Evolutionary conservation across 768 basidiomycete genomes (phyloP).

Genomic region (Sporobolomyces phaffii): DNA sequence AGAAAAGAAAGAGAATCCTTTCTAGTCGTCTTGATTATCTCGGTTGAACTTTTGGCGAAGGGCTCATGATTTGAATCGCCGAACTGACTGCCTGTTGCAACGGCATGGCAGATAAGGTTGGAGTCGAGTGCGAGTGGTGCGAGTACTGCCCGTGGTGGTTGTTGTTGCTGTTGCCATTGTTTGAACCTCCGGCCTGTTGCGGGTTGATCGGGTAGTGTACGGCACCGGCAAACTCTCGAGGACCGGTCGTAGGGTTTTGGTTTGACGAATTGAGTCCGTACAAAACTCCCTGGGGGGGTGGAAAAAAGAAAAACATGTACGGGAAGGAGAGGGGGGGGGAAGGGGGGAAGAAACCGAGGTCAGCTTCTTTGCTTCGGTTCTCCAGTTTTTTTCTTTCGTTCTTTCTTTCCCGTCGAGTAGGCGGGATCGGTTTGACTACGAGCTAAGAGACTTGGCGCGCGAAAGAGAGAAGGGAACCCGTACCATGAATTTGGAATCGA

Average conservation of each 20-base stretch:
- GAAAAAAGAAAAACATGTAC: too few species aligned
- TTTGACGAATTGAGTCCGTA: constrained; percentile 36
- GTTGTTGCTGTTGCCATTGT: not conserved
- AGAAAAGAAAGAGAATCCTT: not conserved
- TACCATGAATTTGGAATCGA: constrained; percentile 58
- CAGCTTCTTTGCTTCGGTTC: too few species aligned
- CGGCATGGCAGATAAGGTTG: constrained; percentile 21
- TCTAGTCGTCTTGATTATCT: too few species aligned
- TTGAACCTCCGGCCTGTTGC: constrained; percentile 2
- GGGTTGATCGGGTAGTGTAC: constrained; percentile 35
- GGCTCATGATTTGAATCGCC: constrained; percentile 36
- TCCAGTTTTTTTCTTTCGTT: too few species aligned
- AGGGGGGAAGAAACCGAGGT: too few species aligned
- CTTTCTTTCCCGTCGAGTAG: too few species aligned
- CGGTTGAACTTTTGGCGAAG: constrained; percentile 10
- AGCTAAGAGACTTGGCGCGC: not conserved
- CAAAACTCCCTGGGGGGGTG: constrained; percentile 33
- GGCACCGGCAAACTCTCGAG: constrained; percentile 33
- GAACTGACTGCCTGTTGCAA: constrained; percentile 8
- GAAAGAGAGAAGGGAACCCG: not conserved
- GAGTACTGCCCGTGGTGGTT: not conserved
- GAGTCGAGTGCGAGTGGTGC: constrained; percentile 6
- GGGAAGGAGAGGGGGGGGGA: not conserved
- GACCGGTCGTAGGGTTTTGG: constrained; percentile 15
- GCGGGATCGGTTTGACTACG: too few species aligned